Evolutionary conservation across 805 yeast species (phyloP), one percentile per base, ranked within the genome.

Genomic region (Wickerhamomyces pijperi): DNA sequence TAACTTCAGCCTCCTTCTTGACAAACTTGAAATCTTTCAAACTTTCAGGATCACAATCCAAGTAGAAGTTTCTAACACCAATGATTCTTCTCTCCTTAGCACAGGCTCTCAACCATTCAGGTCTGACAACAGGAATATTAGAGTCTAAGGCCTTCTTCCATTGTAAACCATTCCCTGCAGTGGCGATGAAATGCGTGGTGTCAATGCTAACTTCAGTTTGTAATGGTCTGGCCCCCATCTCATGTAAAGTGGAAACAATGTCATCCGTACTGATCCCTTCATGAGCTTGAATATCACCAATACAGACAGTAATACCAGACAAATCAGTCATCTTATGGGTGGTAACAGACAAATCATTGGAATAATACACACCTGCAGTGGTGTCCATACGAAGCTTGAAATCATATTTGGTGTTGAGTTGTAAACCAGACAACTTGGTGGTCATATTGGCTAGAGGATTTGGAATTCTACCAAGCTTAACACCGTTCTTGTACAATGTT

Each of bases 291-390:
- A 88, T 68, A 35, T 82, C 82, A 32, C 98, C 97, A 39, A 87
- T 57, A 59, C 97, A 90, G 1, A 85, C 82, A 1, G 90, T 86
- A 41, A 92, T 86, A 43, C 98, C 98, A 2, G 85, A 72, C 50
- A 92, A 68, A 60, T 92, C 97, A 0, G 96, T 87, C 97, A 90
- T 87, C 54, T 86, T 88, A 58, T 87, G 97, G 3, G 98, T 92
- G 42, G 74, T 79, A 14, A 88, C 74, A 36, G 70, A 71, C 19
- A 90, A 57, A 17, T 61, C 61, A 35, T 86, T 79, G 11, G 95
- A 83, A 53, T 65, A 65, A 51, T 70, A 84, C 11, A 70, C 67
- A n/a, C 98, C 98, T 0, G 97, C 94, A 0, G 95, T 80, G 7
- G 98, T 88, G 41, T 78, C 81, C 55, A 92, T 65, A 48, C 78